Evolutionary conservation across 768 basidiomycete species (phyloP).

Genomic region (Crucibulum laeve): DNA sequence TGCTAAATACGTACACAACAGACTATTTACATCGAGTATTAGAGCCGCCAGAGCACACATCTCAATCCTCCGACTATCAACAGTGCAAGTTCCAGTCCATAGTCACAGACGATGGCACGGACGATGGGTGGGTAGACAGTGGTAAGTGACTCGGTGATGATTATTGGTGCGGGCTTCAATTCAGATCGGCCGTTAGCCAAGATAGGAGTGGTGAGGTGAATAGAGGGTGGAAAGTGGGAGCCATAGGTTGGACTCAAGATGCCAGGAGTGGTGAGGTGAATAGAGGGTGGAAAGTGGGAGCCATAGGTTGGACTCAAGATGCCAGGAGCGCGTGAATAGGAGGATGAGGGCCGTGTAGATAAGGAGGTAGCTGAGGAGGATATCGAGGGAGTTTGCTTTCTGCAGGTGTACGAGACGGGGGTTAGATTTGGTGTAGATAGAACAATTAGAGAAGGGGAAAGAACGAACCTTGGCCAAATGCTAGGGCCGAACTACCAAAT

Average conservation of each 20-base stretch:
- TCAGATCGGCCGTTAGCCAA: conserved; percentile 13
- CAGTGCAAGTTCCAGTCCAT: conserved; percentile 87
- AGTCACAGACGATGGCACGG: no score
- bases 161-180: conserved; percentile 75
- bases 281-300: conserved; percentile 69
- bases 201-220: conserved; percentile 46
- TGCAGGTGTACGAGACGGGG: conserved; percentile 23
- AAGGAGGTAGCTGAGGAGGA: conserved; percentile 86
- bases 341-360: conserved; percentile 97
- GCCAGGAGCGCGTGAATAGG: conserved; percentile 82
- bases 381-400: conserved; percentile 95
- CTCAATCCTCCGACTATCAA: conserved; percentile 83
- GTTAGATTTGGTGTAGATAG: background rate
- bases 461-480: conserved; percentile 61
- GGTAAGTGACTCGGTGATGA: conserved; percentile 81
- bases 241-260: conserved; percentile 79
- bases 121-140: conserved; percentile 81
- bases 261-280: conserved; percentile 76
- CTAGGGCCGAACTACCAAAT: conserved; percentile 79
- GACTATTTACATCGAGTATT: conserved; percentile 81
- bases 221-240: conserved; percentile 66
- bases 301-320: conserved; percentile 66
- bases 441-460: conserved; percentile 5
- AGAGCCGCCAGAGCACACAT: conserved; percentile 94
- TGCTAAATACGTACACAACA: conserved; percentile 86